Evolutionary conservation across 2,329 filamentous ascomycete species (phyloP).

Genomic region (Penicillium sp.): DNA sequence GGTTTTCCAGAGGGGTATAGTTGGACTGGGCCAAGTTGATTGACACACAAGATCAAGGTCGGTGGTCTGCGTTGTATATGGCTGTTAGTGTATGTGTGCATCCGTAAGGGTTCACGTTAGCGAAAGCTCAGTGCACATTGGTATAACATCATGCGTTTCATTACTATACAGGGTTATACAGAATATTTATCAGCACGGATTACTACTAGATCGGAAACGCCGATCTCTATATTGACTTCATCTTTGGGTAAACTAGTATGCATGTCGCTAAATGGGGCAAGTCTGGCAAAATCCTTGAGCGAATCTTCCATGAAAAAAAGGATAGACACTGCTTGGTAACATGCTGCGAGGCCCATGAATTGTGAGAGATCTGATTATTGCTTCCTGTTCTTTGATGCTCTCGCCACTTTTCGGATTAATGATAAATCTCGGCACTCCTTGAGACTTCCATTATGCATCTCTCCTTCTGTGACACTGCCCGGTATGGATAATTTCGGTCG

Average conservation of each 20-base stretch:
- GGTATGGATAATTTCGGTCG: not conserved
- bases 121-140: not conserved
- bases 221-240: not conserved
- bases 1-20: not conserved
- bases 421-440: not conserved
- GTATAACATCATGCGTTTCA: not conserved
- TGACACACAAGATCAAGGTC: not conserved
- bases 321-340: not conserved
- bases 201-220: not conserved
- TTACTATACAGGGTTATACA: not conserved
- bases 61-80: not conserved
- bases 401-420: not conserved
- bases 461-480: not conserved
- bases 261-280: not conserved
- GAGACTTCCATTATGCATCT: not conserved
- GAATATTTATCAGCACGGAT: not conserved
- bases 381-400: not conserved
- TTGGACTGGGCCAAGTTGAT: not conserved
- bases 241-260: not conserved
- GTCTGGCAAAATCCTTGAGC: not conserved
- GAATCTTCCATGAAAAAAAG: too few relatives aligned
- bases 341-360: not conserved
- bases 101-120: not conserved
- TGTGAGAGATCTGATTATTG: too few relatives aligned
- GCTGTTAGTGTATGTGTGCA: not conserved